These are phyloP conservation scores for Pinus albicaulis DNA, from an alignment of 75 land plant species.

Conservation along the genomic window DNA sequence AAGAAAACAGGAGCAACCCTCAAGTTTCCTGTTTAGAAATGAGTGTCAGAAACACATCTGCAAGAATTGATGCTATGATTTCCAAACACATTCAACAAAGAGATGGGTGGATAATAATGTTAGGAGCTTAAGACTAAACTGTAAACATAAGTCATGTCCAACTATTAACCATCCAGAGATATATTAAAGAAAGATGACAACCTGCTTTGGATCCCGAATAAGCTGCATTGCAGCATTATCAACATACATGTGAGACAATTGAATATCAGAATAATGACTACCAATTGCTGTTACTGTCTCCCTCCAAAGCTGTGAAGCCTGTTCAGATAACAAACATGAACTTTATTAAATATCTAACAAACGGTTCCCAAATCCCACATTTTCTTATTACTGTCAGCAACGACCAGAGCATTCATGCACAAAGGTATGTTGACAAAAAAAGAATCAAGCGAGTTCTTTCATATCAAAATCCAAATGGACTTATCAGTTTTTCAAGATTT, in stretches of 20 bases:
- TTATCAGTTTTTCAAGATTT: too few relatives aligned
- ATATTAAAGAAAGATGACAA: slow-evolving; percentile 12
- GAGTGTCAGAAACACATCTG: not conserved
- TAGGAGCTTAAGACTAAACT: not conserved
- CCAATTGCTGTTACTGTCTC: slow-evolving; percentile 63
- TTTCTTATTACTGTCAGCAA: not conserved
- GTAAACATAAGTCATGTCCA: not conserved
- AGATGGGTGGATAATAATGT: not conserved
- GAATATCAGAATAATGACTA: slow-evolving; percentile 84
- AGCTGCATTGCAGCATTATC: slow-evolving; percentile 99
- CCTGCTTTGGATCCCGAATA: slow-evolving; percentile 95
- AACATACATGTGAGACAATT: slow-evolving; percentile 97
- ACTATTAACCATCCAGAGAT: not conserved
- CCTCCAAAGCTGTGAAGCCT: slow-evolving; percentile 97
- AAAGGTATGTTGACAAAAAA: not conserved
- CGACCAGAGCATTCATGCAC: not conserved
- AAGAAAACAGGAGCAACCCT: not conserved
- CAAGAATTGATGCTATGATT: not conserved
- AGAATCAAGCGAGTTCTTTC: not conserved
- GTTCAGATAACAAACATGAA: not conserved
- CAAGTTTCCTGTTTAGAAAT: not conserved
- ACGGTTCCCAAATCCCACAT: not conserved
- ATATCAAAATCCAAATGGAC: too few relatives aligned
- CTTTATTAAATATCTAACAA: not conserved
- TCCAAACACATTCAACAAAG: not conserved